Conservation (phyloP, 2,329 filamentous ascomycete species). For the Sporothrix schenckii region DNA sequence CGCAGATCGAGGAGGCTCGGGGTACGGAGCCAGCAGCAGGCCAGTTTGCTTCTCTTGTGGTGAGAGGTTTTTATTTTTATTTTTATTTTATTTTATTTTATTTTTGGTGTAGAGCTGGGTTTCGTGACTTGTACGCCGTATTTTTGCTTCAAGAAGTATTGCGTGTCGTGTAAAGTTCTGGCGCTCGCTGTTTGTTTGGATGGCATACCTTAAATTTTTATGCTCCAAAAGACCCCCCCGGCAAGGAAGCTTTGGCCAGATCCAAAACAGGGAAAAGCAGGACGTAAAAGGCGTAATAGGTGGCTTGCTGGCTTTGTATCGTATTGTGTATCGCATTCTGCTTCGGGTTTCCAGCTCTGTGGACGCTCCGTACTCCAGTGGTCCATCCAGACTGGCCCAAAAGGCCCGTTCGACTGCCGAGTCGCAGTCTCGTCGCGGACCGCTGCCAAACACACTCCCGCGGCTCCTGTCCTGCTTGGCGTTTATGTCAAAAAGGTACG, state of each 20-base stretch:
- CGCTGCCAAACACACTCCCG: conserved; percentile 28
- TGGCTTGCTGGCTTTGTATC: conserved; percentile 17
- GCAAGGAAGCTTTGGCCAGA: neutral
- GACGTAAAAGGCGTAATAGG: neutral
- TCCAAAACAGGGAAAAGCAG: neutral
- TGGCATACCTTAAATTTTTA: neutral
- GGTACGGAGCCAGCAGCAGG: conserved; percentile 18
- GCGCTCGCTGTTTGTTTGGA: neutral
- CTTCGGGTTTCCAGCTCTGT: neutral
- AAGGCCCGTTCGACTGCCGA: conserved; percentile 29
- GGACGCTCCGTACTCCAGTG: neutral
- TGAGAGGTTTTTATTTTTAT: neutral
- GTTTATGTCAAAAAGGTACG: neutral
- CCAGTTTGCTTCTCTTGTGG: neutral
- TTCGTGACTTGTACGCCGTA: too few relatives aligned
- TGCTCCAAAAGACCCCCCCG: neutral
- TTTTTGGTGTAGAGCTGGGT: too few relatives aligned
- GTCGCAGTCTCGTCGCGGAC: conserved; percentile 35
- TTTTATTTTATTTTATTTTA: too few relatives aligned
- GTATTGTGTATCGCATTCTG: conserved; percentile 8
- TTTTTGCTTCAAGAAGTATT: neutral
- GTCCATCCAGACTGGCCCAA: neutral
- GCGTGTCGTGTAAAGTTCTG: neutral
- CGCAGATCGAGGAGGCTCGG: conserved; percentile 30
- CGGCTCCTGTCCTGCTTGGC: conserved; percentile 32